Conservation (phyloP, 805 yeast genomes). For the Kodamaea jinghongensis region DNA sequence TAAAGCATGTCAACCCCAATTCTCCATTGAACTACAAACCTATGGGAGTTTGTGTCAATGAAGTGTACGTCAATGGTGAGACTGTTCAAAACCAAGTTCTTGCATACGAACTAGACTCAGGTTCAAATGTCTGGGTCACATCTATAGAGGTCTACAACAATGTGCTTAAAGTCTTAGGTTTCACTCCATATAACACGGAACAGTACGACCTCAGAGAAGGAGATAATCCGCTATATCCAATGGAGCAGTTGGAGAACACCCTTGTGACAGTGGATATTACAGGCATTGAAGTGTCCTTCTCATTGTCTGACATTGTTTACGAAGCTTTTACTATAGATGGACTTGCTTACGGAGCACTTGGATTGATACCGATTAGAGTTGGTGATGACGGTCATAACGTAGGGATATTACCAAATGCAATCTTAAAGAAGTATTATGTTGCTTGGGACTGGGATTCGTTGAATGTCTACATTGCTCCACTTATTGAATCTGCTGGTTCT, state of each 20-base stretch:
- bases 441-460: conserved; percentile 17
- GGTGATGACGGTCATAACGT: conserved; percentile 11
- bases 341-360: conserved; percentile 11
- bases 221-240: conserved; percentile 9
- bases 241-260: conserved; percentile 3
- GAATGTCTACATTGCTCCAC: conserved; percentile 15
- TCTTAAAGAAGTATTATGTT: conserved; percentile 16
- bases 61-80: conserved; percentile 8
- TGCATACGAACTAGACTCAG: conserved; percentile 18
- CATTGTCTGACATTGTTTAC: conserved; percentile 14
- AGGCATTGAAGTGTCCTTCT: conserved; percentile 12
- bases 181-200: conserved; percentile 2
- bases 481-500: background rate
- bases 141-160: conserved; percentile 14
- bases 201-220: conserved; percentile 3
- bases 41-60: conserved; percentile 13
- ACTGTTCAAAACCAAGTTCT: conserved; percentile 14
- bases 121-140: conserved; percentile 16
- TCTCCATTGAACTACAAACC: conserved; percentile 8
- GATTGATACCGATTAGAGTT: conserved; percentile 11
- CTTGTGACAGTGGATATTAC: conserved; percentile 11
- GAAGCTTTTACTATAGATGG: conserved; percentile 11
- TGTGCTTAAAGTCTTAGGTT: conserved; percentile 12
- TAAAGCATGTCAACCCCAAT: conserved; percentile 5
- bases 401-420: conserved; percentile 18